A percentile compares a stretch with the other conserved stretches of the same genome.
These are phyloP conservation scores for Yamagishiella unicocca DNA, from an alignment of 139 green algal species.

Conservation along the genomic window DNA sequence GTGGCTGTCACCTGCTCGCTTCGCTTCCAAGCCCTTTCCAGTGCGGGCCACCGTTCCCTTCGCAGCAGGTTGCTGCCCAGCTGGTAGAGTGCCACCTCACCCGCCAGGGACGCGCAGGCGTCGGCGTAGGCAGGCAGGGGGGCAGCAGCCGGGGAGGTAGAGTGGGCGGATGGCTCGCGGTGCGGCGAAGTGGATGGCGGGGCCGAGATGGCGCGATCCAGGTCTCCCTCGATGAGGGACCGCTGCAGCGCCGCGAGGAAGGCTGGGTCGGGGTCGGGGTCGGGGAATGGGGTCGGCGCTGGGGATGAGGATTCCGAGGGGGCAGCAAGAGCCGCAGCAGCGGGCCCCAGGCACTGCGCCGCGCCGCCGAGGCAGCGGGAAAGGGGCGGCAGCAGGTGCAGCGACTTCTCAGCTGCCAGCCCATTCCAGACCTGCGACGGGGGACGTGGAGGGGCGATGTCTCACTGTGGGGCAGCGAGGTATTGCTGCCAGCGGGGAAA, in stretches of 20 bases:
- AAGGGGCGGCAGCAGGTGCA: conserved; percentile 74
- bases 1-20: neutral
- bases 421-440: conserved; percentile 40
- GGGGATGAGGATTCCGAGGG: neutral
- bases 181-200: neutral
- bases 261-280: conserved; percentile 17
- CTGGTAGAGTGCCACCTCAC: conserved; percentile 32
- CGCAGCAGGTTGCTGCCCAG: conserved; percentile 20
- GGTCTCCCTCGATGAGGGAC: conserved; percentile 45
- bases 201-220: conserved; percentile 34
- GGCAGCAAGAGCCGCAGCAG: neutral
- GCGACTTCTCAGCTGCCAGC: conserved; percentile 40
- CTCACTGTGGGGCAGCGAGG: neutral
- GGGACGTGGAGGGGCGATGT: neutral
- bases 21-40: conserved; percentile 13
- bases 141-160: neutral
- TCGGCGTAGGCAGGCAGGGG: neutral
- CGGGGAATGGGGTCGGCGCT: neutral
- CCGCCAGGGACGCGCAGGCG: conserved; percentile 5
- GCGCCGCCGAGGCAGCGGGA: conserved; percentile 39
- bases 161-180: neutral
- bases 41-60: conserved; percentile 31
- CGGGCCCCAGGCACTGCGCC: conserved; percentile 25
- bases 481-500: no score
- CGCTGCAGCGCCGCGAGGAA: conserved; percentile 45